Evolutionary conservation across 495 filamentous ascomycete species (phyloP).

Genomic region (Glarea lozoyensis): DNA sequence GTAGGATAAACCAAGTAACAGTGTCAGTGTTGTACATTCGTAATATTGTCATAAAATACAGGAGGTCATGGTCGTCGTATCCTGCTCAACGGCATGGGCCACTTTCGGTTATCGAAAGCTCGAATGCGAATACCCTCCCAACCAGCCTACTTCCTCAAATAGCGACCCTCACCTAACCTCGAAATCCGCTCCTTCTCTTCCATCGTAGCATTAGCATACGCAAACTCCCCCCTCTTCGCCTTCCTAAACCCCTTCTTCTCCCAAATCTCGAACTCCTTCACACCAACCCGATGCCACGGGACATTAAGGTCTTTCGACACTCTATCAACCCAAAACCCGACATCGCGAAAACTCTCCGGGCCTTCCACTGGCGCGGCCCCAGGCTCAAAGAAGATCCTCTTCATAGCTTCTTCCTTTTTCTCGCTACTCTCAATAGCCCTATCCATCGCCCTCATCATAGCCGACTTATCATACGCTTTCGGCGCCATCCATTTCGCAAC

Average conservation of each 20-base stretch:
- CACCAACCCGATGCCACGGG: constrained; percentile 25
- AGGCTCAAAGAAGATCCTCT: constrained; percentile 8
- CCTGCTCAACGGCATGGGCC: too few species aligned
- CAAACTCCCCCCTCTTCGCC: constrained; percentile 19
- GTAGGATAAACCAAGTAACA: too few species aligned
- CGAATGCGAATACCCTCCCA: not conserved
- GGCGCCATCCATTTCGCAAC: constrained; percentile 19
- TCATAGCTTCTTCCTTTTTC: not conserved
- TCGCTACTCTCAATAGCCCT: constrained; percentile 1
- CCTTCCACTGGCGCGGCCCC: not conserved
- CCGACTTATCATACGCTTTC: constrained; percentile 7
- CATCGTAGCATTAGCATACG: constrained; percentile 18
- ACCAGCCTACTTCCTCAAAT: constrained; percentile 8
- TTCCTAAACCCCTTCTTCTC: constrained; percentile 24
- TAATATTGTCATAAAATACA: too few species aligned
- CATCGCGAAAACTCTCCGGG: not conserved
- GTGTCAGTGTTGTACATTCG: too few species aligned
- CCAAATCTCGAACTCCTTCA: constrained; percentile 23
- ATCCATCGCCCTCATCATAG: constrained; percentile 13
- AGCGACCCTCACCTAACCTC: constrained; percentile 1
- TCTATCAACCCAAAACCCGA: constrained; percentile 19
- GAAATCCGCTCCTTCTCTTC: constrained; percentile 3
- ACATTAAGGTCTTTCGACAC: constrained; percentile 27
- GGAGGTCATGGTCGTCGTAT: too few species aligned
- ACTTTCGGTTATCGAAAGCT: not conserved